phyloP scores from a whole-genome alignment of 2,329 filamentous ascomycete genomes.

The Phoma sp. region DNA sequence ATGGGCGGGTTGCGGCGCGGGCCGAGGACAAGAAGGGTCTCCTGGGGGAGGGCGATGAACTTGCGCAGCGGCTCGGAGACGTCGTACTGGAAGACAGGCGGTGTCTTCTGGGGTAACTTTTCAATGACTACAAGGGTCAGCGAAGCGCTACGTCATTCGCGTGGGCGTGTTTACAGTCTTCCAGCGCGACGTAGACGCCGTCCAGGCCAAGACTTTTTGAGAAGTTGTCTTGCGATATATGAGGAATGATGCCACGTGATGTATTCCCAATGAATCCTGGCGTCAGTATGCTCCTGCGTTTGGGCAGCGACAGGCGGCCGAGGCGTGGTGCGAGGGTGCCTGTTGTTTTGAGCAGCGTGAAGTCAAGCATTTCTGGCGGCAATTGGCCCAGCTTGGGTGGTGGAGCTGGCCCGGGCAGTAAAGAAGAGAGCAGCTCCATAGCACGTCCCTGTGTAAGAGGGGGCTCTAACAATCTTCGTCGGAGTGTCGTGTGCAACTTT shows the following conservation, averaged over 20 bases:
- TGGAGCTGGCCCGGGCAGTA: slow-evolving; percentile 5
- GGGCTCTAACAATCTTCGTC: background rate
- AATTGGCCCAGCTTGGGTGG: slow-evolving; percentile 30
- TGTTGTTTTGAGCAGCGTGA: slow-evolving; percentile 51
- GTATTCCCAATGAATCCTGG: slow-evolving; percentile 81
- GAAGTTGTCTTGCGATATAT: slow-evolving; percentile 86
- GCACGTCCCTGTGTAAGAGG: background rate
- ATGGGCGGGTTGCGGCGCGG: slow-evolving; percentile 81
- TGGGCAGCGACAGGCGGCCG: slow-evolving; percentile 68
- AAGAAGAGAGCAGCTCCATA: slow-evolving; percentile 14
- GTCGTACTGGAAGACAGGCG: slow-evolving; percentile 60
- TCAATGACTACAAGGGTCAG: slow-evolving; percentile 66
- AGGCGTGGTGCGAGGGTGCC: slow-evolving; percentile 64
- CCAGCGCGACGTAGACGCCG: slow-evolving; percentile 80
- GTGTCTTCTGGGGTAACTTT: slow-evolving; percentile 57
- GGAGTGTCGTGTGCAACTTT: slow-evolving; percentile 6
- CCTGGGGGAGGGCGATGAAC: slow-evolving; percentile 75
- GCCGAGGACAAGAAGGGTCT: slow-evolving; percentile 73
- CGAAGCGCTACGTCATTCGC: slow-evolving; percentile 15
- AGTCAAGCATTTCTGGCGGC: slow-evolving; percentile 53
- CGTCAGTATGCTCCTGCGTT: slow-evolving; percentile 74
- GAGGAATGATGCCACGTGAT: slow-evolving; percentile 84
- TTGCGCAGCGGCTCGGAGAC: slow-evolving; percentile 66
- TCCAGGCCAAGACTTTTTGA: slow-evolving; percentile 67
- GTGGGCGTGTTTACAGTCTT: slow-evolving; percentile 80